A percentile compares a stretch with the other conserved stretches of the same genome.
Evolutionary conservation across 441 rosid genomes (phyloP).

Genomic region (Bruguiera hainesii): DNA sequence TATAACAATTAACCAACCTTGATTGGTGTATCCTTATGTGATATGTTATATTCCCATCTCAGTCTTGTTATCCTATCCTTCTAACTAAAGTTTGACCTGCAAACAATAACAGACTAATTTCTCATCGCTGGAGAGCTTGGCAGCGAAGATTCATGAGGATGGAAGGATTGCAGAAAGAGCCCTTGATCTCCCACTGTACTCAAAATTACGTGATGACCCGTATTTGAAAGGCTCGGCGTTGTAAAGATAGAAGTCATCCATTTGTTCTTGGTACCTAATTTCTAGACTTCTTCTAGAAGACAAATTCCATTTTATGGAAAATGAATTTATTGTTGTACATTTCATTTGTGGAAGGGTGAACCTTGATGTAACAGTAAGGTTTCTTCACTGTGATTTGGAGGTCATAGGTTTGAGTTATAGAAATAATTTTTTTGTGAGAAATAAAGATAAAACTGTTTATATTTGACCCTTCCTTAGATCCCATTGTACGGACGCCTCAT

Average conservation of each 20-base stretch:
- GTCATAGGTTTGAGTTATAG: too few species aligned
- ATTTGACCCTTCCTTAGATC: too few species aligned
- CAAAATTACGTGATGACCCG: conserved; percentile 50
- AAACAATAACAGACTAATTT: conserved; percentile 54
- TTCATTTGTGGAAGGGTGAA: too few species aligned
- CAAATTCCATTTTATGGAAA: too few species aligned
- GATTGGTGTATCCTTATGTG: neutral
- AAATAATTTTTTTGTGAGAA: too few species aligned
- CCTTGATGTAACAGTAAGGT: too few species aligned
- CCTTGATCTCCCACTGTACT: conserved; percentile 66
- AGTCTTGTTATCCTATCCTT: neutral
- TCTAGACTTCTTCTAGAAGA: too few species aligned
- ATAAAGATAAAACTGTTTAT: too few species aligned
- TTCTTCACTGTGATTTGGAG: too few species aligned
- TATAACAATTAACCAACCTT: conserved; percentile 18
- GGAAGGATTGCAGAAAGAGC: conserved; percentile 62
- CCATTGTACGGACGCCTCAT: too few species aligned
- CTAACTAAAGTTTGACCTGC: neutral
- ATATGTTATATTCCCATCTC: neutral
- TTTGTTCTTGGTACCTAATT: too few species aligned
- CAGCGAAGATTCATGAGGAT: conserved; percentile 76
- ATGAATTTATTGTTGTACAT: too few species aligned
- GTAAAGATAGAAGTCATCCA: conserved; percentile 10
- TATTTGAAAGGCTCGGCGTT: conserved; percentile 31
- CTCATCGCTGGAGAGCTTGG: conserved; percentile 56